These are phyloP conservation scores for Curvularia eragrostidis DNA, from an alignment of 2,329 filamentous ascomycete genomes.

Conservation along the genomic window DNA sequence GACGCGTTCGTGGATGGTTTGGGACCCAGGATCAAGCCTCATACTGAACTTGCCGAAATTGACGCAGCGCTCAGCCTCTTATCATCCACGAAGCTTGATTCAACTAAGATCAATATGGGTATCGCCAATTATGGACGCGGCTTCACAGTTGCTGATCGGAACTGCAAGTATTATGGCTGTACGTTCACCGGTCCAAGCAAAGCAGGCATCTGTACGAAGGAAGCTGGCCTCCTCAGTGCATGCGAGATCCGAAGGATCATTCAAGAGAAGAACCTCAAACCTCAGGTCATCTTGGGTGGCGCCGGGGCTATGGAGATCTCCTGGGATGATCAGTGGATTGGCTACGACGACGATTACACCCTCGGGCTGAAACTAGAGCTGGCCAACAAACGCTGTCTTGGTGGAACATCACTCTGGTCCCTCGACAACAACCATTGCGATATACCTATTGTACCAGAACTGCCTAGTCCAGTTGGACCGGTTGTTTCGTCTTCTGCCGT, in stretches of 20 bases:
- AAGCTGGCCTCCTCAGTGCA: slow-evolving; percentile 44
- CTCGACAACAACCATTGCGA: slow-evolving; percentile 27
- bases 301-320: slow-evolving; percentile 46
- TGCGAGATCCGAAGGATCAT: slow-evolving; percentile 49
- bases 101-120: slow-evolving; percentile 55
- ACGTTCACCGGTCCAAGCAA: slow-evolving; percentile 25
- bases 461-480: background rate
- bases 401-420: slow-evolving; percentile 34
- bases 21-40: slow-evolving; percentile 34
- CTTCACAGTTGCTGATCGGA: slow-evolving; percentile 33
- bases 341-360: slow-evolving; percentile 51
- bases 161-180: slow-evolving; percentile 33
- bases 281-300: slow-evolving; percentile 32
- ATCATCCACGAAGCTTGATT: slow-evolving; percentile 54
- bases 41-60: slow-evolving; percentile 60
- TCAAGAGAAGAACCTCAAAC: slow-evolving; percentile 22
- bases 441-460: background rate
- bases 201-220: slow-evolving; percentile 30
- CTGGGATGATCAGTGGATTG: slow-evolving; percentile 51
- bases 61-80: slow-evolving; percentile 52
- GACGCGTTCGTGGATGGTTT: slow-evolving; percentile 6
- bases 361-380: slow-evolving; percentile 21
- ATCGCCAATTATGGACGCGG: slow-evolving; percentile 56
- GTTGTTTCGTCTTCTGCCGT: background rate
- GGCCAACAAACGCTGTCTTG: slow-evolving; percentile 34